A percentile compares a stretch with the other conserved stretches of the same genome.
These are phyloP conservation scores for Talaromyces sp. DNA, from an alignment of 2,329 filamentous ascomycete genomes.

Conservation along the genomic window DNA sequence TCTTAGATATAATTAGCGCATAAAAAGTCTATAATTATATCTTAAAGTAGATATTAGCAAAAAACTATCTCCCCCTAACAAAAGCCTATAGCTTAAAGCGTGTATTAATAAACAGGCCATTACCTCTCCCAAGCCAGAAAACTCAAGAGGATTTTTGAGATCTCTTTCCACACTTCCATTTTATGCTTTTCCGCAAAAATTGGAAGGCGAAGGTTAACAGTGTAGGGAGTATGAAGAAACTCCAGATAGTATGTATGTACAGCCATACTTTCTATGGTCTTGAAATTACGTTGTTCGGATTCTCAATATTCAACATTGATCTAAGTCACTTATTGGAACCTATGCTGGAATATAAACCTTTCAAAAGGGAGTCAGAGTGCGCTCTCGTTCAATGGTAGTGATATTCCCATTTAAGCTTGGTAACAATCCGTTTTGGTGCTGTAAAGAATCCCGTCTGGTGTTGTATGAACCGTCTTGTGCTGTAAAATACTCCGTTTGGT, in stretches of 20 bases:
- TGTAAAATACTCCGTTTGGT: too few species aligned
- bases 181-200: neutral
- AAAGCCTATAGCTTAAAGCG: neutral
- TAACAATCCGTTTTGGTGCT: too few species aligned
- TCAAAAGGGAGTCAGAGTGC: too few species aligned
- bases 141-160: neutral
- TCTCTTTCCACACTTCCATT: neutral
- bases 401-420: too few species aligned
- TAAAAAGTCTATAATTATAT: neutral
- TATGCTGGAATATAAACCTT: too few species aligned
- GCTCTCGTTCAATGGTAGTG: too few species aligned
- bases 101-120: neutral
- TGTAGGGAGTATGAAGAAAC: neutral
- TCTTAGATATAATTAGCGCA: neutral
- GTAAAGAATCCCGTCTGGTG: too few species aligned
- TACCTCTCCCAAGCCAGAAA: conserved; percentile 2
- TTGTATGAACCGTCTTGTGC: too few species aligned
- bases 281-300: neutral
- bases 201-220: neutral
- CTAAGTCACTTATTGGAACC: too few species aligned
- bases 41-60: neutral
- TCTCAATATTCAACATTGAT: too few species aligned
- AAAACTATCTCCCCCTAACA: neutral
- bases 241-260: neutral
- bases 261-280: neutral